phyloP scores from a whole-genome alignment of 2,329 filamentous ascomycete species.

The Botryotinia calthae region DNA sequence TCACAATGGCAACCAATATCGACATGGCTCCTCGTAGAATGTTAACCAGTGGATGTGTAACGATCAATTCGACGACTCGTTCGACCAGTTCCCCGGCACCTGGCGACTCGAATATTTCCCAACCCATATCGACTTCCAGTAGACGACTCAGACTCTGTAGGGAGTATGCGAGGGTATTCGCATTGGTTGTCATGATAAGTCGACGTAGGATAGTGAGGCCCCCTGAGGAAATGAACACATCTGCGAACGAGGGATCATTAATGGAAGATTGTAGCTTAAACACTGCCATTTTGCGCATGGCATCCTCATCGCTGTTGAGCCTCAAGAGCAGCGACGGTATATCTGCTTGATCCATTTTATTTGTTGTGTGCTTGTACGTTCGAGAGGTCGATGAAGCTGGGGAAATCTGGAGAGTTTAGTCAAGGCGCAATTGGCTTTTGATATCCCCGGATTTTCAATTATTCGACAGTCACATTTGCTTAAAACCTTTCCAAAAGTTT shows the following conservation, averaged over 20 bases:
- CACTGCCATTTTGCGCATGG: constrained; percentile 94
- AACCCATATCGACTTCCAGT: constrained; percentile 95
- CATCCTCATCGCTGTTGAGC: constrained; percentile 73
- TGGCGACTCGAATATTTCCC: constrained; percentile 75
- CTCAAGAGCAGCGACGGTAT: constrained; percentile 64
- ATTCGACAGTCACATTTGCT: constrained; percentile 15
- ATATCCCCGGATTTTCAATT: constrained; percentile 5
- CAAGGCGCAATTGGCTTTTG: constrained; percentile 11
- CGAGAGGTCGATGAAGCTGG: background rate
- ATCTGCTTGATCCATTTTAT: constrained; percentile 60
- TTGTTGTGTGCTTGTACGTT: background rate
- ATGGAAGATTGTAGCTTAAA: constrained; percentile 97
- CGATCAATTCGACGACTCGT: constrained; percentile 84
- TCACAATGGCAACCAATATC: constrained; percentile 89
- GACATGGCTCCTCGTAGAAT: constrained; percentile 96
- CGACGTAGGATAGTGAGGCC: constrained; percentile 78
- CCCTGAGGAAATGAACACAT: constrained; percentile 89
- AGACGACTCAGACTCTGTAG: constrained; percentile 84
- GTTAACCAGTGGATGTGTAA: constrained; percentile 93
- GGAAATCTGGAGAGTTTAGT: constrained; percentile 5
- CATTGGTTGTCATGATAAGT: constrained; percentile 78
- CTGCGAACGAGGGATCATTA: constrained; percentile 93
- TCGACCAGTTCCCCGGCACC: constrained; percentile 65
- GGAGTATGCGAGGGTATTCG: constrained; percentile 94
- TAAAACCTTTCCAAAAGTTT: background rate